A percentile compares a stretch with the other conserved stretches of the same genome.
Conservation (phyloP, 169 alveolate genomes). For the Plasmodium gonderi region DNA sequence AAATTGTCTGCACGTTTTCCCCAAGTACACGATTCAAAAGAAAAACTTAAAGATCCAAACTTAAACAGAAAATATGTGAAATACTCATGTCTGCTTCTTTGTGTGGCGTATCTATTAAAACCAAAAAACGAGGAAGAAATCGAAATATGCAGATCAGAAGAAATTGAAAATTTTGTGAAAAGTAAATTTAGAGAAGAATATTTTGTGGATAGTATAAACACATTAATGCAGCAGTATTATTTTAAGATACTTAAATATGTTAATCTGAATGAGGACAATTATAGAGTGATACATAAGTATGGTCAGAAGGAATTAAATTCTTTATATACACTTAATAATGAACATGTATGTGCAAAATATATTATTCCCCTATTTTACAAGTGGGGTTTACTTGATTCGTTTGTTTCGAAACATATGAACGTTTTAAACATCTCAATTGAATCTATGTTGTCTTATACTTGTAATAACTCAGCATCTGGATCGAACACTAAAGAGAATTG, state of each 20-base stretch:
- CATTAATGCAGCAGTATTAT: slow-evolving; percentile 60
- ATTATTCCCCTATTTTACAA: slow-evolving; percentile 47
- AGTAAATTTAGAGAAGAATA: slow-evolving; percentile 23
- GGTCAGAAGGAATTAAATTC: slow-evolving; percentile 10
- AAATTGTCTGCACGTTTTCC: too few relatives aligned
- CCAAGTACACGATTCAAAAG: neutral
- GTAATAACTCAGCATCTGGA: neutral
- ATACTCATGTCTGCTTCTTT: slow-evolving; percentile 34
- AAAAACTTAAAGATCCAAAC: neutral
- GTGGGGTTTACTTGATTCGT: slow-evolving; percentile 28
- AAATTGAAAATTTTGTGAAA: slow-evolving; percentile 32
- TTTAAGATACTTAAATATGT: slow-evolving; percentile 61
- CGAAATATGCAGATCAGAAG: slow-evolving; percentile 37
- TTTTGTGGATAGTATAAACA: slow-evolving; percentile 51
- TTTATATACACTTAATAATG: slow-evolving; percentile 34
- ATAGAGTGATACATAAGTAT: slow-evolving; percentile 32
- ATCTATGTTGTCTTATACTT: slow-evolving; percentile 7
- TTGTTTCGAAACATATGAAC: neutral
- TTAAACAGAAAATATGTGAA: slow-evolving; percentile 34
- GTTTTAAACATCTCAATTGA: slow-evolving; percentile 21
- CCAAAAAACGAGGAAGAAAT: slow-evolving; percentile 52
- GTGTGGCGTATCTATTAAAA: slow-evolving; percentile 55
- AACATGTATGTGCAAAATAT: slow-evolving; percentile 5
- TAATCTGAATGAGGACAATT: slow-evolving; percentile 26
- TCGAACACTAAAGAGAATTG: neutral